A percentile compares a stretch with the other conserved stretches of the same genome.
Conservation (phyloP, 2,329 filamentous ascomycete species). For the Juglanconis sp. region DNA sequence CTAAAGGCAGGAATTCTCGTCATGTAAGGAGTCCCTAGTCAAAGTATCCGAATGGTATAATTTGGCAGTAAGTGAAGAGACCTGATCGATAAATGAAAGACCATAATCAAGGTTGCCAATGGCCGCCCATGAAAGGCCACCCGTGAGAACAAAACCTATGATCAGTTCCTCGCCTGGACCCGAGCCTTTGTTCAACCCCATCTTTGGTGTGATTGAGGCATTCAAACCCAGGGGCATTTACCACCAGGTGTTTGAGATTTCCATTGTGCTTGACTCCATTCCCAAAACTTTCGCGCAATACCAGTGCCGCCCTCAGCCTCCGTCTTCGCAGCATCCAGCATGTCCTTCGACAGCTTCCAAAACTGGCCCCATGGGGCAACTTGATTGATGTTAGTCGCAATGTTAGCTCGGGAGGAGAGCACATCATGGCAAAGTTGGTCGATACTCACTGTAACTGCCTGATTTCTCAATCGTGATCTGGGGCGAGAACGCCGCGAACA, state of each 20-base stretch:
- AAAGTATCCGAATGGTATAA: too few species aligned
- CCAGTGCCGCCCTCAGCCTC: conserved; percentile 37
- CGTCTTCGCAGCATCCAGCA: conserved; percentile 27
- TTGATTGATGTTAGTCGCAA: conserved; percentile 3
- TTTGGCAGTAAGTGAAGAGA: too few species aligned
- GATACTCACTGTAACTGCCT: conserved; percentile 23
- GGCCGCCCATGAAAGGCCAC: too few species aligned
- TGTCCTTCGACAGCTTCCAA: conserved; percentile 28
- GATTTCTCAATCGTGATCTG: conserved; percentile 30
- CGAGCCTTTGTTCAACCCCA: too few species aligned
- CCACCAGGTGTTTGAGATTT: conserved; percentile 17
- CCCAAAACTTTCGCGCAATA: conserved; percentile 35
- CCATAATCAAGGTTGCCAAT: too few species aligned
- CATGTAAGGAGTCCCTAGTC: too few species aligned
- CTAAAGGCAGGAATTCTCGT: too few species aligned
- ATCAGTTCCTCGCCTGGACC: too few species aligned
- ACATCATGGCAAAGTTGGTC: neutral
- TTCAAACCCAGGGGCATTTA: too few species aligned
- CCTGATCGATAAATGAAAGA: too few species aligned
- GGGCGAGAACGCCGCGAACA: conserved; percentile 35
- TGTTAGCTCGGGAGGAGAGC: neutral
- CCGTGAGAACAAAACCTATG: too few species aligned
- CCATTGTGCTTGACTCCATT: conserved; percentile 39
- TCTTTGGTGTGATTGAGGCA: too few species aligned
- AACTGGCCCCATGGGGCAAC: conserved; percentile 39